phyloP scores from a whole-genome alignment of 768 basidiomycete genomes.

The Leccinum ochraceum region DNA sequence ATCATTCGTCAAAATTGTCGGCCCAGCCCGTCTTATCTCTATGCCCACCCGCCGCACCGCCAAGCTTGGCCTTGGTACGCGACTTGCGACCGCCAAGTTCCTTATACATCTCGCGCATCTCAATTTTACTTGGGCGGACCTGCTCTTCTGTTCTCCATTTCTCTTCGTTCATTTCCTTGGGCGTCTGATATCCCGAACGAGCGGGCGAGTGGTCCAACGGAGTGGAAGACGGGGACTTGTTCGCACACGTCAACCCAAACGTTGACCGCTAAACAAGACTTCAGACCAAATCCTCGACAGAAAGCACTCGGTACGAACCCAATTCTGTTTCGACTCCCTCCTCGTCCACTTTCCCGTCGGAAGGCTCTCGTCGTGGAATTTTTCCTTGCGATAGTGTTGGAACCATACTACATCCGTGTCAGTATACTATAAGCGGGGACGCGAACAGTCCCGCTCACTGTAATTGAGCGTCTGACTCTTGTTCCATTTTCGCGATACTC shows the following conservation, averaged over 20 bases:
- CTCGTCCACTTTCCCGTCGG: constrained; percentile 90
- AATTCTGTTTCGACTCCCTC: constrained; percentile 91
- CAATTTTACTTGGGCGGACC: constrained; percentile 65
- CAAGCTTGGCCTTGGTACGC: constrained; percentile 72
- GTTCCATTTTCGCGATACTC: constrained; percentile 85
- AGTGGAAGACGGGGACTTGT: constrained; percentile 42
- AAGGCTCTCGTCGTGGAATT: constrained; percentile 77
- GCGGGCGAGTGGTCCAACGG: constrained; percentile 50
- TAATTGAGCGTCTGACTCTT: constrained; percentile 91
- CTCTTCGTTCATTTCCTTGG: constrained; percentile 77
- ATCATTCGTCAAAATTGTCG: constrained; percentile 34
- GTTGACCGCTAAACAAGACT: constrained; percentile 50
- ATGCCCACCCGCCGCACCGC: constrained; percentile 53
- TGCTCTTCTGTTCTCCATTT: constrained; percentile 61
- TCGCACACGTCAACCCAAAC: constrained; percentile 41
- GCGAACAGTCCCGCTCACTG: constrained; percentile 44
- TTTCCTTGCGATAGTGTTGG: constrained; percentile 84
- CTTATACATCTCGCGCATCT: constrained; percentile 93
- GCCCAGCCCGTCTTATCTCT: constrained; percentile 85
- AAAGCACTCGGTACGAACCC: constrained; percentile 47
- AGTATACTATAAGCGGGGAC: neutral
- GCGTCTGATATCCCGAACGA: constrained; percentile 72
- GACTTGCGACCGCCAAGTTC: constrained; percentile 85
- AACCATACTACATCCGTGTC: constrained; percentile 75
- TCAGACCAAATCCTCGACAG: constrained; percentile 3